A percentile compares a stretch with the other conserved stretches of the same genome.
Conservation (phyloP, 75 land plant genomes). For the Sequoia sempervirens region DNA sequence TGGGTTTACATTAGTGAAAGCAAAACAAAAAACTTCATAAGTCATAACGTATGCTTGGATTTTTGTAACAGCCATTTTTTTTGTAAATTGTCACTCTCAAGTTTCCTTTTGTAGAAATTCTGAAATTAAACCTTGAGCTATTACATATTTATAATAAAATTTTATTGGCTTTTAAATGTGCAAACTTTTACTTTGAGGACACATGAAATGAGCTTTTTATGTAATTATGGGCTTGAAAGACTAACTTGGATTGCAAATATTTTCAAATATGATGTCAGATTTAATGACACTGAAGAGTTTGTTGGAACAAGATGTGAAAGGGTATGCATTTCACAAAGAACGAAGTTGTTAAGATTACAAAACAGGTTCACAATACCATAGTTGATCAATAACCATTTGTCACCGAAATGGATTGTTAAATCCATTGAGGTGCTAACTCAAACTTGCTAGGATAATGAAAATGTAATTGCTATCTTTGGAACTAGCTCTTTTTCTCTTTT, state of each 20-base stretch:
- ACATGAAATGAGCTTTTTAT: not conserved
- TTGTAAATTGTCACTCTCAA: not conserved
- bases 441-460: too few relatives aligned
- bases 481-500: too few relatives aligned
- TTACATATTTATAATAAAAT: not conserved
- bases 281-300: not conserved
- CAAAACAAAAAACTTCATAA: constrained; percentile 52
- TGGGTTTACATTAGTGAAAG: constrained; percentile 65
- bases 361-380: not conserved
- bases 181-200: not conserved
- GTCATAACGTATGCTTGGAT: constrained; percentile 12
- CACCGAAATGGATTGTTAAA: too few relatives aligned
- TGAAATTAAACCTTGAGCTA: not conserved
- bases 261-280: not conserved
- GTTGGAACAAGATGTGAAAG: not conserved
- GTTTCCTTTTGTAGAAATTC: not conserved
- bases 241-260: not conserved
- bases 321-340: not conserved
- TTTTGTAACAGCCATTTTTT: not conserved
- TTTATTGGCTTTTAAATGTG: not conserved
- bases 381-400: not conserved
- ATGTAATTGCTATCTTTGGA: too few relatives aligned
- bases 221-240: not conserved
- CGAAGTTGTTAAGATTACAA: not conserved
- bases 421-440: too few relatives aligned